Percentiles rank a stretch among this genome's conserved stretches.
Conservation (phyloP, 2,329 filamentous ascomycete species). For the Magnaporthales sp. region DNA sequence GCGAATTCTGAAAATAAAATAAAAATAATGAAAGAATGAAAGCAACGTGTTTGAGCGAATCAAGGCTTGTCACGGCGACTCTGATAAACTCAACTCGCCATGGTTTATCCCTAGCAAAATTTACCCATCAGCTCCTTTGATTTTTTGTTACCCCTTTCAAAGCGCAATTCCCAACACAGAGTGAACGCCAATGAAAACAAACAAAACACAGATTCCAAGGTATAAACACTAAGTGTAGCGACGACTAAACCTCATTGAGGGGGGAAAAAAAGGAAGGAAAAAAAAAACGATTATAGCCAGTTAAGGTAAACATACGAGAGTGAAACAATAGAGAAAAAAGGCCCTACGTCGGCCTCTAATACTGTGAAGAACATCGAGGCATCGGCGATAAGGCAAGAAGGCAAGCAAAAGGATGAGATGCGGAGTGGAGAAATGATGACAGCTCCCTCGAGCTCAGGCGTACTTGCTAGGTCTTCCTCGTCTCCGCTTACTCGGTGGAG, state of each 20-base stretch:
- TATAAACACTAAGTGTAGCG: neutral
- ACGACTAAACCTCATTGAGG: neutral
- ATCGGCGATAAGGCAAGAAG: neutral
- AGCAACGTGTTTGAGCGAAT: neutral
- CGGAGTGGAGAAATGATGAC: neutral
- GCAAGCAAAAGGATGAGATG: neutral
- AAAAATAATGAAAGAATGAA: neutral
- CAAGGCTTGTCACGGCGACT: neutral
- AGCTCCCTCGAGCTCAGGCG: neutral
- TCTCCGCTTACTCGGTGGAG: slow-evolving; percentile 3
- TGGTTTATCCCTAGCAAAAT: neutral
- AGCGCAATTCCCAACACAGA: neutral
- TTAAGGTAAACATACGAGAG: neutral
- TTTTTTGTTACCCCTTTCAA: neutral
- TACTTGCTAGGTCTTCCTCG: slow-evolving; percentile 1
- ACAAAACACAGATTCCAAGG: neutral
- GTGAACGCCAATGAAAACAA: neutral
- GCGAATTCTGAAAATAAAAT: neutral
- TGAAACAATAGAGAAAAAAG: neutral
- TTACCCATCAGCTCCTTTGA: neutral
- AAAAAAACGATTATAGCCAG: neutral
- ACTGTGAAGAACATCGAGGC: neutral
- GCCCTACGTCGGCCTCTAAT: neutral
- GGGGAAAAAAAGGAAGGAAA: neutral
- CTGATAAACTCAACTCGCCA: neutral